A percentile compares a stretch with the other conserved stretches of the same genome.
Evolutionary conservation across 164 flowering plant genomes (phyloP).

Genomic region (Magnolia officinalis): DNA sequence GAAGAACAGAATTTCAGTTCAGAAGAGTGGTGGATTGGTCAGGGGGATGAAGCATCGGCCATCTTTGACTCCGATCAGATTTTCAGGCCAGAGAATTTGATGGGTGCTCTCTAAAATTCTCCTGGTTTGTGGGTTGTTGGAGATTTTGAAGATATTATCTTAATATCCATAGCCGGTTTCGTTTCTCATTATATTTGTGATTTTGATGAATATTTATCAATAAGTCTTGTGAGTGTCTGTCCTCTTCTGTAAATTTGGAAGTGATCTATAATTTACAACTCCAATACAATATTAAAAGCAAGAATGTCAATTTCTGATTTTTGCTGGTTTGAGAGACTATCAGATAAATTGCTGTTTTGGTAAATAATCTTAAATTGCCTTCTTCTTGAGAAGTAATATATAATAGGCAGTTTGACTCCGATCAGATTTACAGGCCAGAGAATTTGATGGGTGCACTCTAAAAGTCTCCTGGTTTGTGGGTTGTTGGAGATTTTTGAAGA

Average conservation of each 20-base stretch:
- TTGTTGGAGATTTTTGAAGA: neutral
- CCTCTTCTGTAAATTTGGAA: neutral
- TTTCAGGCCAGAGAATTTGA: slow-evolving; percentile 33
- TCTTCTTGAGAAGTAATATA: neutral
- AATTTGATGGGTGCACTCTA: slow-evolving; percentile 14
- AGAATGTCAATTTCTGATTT: neutral
- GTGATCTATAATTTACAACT: neutral
- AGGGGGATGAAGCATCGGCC: slow-evolving; percentile 62
- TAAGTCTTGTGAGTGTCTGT: neutral
- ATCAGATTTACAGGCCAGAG: slow-evolving; percentile 32
- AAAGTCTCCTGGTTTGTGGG: neutral
- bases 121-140: neutral
- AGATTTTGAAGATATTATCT: slow-evolving; percentile 7
- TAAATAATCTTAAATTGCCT: neutral
- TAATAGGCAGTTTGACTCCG: slow-evolving; percentile 13
- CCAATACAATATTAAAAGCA: neutral
- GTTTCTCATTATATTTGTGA: too few species aligned
- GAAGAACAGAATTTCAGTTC: slow-evolving; percentile 43
- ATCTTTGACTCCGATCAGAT: slow-evolving; percentile 22
- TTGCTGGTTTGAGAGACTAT: neutral
- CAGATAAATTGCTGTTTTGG: neutral
- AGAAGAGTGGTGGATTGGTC: slow-evolving; percentile 28
- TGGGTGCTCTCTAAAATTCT: neutral
- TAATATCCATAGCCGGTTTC: slow-evolving; percentile 4
- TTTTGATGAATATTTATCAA: neutral